These are phyloP conservation scores for Podaxis carcinomalis DNA, from an alignment of 768 basidiomycete genomes.

Conservation along the genomic window DNA sequence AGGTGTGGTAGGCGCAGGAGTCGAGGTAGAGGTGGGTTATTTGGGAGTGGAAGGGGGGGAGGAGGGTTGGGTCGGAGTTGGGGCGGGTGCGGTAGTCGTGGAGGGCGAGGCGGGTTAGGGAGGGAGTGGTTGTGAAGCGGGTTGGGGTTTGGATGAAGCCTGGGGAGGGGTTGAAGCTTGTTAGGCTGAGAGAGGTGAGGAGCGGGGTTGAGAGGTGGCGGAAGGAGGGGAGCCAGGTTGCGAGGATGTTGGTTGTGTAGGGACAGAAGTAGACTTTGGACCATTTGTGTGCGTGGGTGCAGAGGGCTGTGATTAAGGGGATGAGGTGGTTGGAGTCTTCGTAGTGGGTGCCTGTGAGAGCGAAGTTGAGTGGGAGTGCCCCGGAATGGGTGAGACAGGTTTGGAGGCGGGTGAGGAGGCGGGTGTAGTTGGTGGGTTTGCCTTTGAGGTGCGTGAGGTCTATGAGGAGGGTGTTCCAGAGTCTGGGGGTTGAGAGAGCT, in stretches of 20 bases:
- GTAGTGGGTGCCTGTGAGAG: slow-evolving; percentile 4
- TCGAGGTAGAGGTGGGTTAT: slow-evolving; percentile 9
- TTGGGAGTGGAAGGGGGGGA: background rate
- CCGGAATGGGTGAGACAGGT: background rate
- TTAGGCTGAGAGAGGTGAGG: background rate
- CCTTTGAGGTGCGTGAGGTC: slow-evolving; percentile 6
- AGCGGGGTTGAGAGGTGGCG: slow-evolving; percentile 7
- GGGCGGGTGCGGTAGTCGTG: slow-evolving; percentile 3
- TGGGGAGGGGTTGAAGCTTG: slow-evolving; percentile 1
- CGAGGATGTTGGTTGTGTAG: slow-evolving; percentile 6
- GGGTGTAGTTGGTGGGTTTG: background rate
- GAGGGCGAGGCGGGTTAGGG: background rate
- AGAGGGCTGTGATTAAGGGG: background rate
- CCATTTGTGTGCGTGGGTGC: background rate
- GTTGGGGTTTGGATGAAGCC: slow-evolving; percentile 9
- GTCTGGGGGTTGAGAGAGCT: slow-evolving; percentile 7
- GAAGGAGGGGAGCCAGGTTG: background rate
- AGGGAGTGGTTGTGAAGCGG: background rate
- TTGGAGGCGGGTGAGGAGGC: slow-evolving; percentile 6
- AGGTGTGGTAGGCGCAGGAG: slow-evolving; percentile 7
- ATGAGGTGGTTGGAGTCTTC: slow-evolving; percentile 3
- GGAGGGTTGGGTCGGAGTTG: background rate
- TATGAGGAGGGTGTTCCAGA: slow-evolving; percentile 13
- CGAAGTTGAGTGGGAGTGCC: slow-evolving; percentile 7
- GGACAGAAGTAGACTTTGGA: slow-evolving; percentile 7